Evolutionary conservation across 2,329 filamentous ascomycete genomes (phyloP), one percentile per base, ranked within the genome.

Genomic region (Didymella keratinophila): DNA sequence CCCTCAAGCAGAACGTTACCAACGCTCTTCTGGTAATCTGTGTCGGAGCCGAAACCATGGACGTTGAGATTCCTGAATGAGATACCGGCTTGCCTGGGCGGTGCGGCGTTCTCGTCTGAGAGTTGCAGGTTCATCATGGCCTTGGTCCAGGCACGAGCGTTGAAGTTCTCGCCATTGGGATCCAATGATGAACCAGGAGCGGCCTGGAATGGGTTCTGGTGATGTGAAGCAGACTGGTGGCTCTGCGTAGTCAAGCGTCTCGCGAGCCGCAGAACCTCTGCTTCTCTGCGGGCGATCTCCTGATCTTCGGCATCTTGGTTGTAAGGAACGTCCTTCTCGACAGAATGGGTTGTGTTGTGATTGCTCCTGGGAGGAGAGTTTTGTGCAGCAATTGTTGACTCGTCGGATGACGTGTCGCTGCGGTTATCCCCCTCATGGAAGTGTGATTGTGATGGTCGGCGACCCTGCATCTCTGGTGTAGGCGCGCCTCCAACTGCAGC

Each of bases 1-100:
- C 60, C 71, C 52, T 81, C 78, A 1, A 82, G 60, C 71, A 74
- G 78, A 47, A 82, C 67, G 57, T 82, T 83, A 55, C 76, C 78
- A 7, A 83, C 80, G 63, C 78, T 81, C 66, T 82, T 82, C 64
- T 83, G 81, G 67, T 81, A 83, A 65, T 83, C 81, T 3, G 80
- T 81, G 23, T 78, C 79, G 48, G 76, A 72, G 45, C 81, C 81
- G 58, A 77, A 83, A 27, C 81, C 81, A 56, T 81, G 78, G n/a
- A 79, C 81, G 49, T 78, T 82, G 32, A 83, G 69, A 45, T 78
- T 75, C 39, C 71, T 71, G 71, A 82, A 83, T 14, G 78, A 75
- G 30, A 83, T 66, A 63, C 81, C 81, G 23, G 81, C 78, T 10
- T 80, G 82, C 10, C 81, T 74, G 7, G 70, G 64, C 4, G 79